A percentile compares a stretch with the other conserved stretches of the same genome.
Conservation (phyloP, 495 filamentous ascomycete species). For the Chaetomium tenue region DNA sequence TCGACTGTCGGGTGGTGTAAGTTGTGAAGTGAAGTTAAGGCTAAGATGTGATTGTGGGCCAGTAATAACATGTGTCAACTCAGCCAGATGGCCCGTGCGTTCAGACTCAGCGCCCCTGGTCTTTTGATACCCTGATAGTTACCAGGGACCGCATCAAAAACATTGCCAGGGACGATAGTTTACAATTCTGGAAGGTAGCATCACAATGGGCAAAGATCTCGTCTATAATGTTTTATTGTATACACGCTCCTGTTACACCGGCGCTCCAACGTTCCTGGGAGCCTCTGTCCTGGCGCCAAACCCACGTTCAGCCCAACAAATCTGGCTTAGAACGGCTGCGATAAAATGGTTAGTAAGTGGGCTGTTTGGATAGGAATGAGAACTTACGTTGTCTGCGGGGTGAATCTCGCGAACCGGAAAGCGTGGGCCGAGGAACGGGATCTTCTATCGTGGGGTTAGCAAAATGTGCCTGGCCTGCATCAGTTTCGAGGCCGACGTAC, state of each 20-base stretch:
- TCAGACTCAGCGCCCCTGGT: not conserved
- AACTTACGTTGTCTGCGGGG: constrained; percentile 58
- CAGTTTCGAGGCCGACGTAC: constrained; percentile 22
- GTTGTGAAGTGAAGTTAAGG: not conserved
- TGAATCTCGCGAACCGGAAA: constrained; percentile 50
- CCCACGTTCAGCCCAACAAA: constrained; percentile 4
- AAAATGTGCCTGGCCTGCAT: not conserved
- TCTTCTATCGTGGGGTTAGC: constrained; percentile 44
- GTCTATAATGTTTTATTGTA: constrained; percentile 28
- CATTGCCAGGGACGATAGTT: not conserved
- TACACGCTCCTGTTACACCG: constrained; percentile 22
- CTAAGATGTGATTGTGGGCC: not conserved
- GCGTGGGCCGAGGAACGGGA: constrained; percentile 52
- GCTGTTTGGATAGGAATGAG: not conserved
- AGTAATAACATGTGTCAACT: not conserved
- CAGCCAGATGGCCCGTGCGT: not conserved
- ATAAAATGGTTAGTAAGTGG: constrained; percentile 7
- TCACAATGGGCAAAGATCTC: not conserved
- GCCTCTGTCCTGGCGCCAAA: not conserved
- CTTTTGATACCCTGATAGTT: too few relatives aligned
- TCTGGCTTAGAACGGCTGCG: constrained; percentile 47
- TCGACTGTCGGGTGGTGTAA: too few relatives aligned
- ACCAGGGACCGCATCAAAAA: not conserved
- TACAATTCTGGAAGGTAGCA: not conserved
- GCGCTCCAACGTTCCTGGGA: not conserved